Evolutionary conservation across 108 stramenopile species (phyloP).

Genomic region (Cylindrotheca closterium): DNA sequence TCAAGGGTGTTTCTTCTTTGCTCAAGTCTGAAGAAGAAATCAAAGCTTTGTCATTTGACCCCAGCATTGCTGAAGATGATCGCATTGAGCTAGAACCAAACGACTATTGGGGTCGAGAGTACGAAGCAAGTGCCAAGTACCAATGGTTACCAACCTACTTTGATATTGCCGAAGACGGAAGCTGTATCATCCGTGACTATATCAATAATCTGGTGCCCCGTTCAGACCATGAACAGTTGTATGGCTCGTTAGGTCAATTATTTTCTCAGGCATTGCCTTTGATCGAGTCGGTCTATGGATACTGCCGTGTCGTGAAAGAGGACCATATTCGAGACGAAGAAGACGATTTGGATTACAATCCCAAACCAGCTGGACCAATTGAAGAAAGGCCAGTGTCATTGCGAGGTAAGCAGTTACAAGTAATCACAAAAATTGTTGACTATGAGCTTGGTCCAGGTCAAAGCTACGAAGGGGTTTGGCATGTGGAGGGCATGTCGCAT

Average conservation of each 20-base stretch:
- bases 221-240: slow-evolving; percentile 12
- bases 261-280: neutral
- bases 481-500: no score
- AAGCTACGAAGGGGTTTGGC: slow-evolving; percentile 27
- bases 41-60: neutral
- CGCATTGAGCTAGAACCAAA: slow-evolving; percentile 3
- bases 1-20: no score
- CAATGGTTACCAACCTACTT: no score
- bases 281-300: no score
- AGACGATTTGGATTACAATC: neutral
- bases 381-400: neutral
- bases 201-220: slow-evolving; percentile 23
- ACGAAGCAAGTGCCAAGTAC: slow-evolving; percentile 14
- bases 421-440: slow-evolving; percentile 29
- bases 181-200: slow-evolving; percentile 7
- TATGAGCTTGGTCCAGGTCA: slow-evolving; percentile 23
- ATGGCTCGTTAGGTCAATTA: slow-evolving; percentile 2
- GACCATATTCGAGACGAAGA: neutral
- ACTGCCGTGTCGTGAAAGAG: neutral
- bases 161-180: slow-evolving; percentile 7
- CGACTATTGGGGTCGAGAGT: slow-evolving; percentile 12
- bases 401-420: slow-evolving; percentile 6
- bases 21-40: no score
- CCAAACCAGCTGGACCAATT: neutral
- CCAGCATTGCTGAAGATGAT: neutral